Base-by-base conservation (phyloP, 2,329 filamentous ascomycete genomes). In the Mollisiaceae sp. region DNA sequence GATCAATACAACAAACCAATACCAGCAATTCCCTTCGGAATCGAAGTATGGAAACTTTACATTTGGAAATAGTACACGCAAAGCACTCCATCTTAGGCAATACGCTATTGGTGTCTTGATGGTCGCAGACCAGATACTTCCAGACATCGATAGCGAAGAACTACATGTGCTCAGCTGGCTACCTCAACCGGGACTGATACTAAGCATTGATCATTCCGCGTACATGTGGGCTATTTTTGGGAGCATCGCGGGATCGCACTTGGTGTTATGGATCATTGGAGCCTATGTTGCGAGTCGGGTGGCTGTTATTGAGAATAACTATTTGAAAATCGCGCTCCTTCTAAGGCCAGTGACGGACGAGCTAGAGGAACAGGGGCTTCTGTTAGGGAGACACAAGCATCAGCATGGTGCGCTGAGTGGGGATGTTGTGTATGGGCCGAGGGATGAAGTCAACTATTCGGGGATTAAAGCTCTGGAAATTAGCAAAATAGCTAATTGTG, bases 221-320 rank as follows among this genome's bases (percentile, higher is more conserved):
- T 58, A 58, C 20, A 58, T 58, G 55, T 58, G 55, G 55, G 55
- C 32, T 9, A 58, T 58, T 20, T 58, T 58, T 41, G 55, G 55
- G 11, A 39, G 55, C 3, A 58, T 58, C 4, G 55, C 55, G 4
- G 55, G 55, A 2, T 20, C 55, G 22, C 55, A 58, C 22, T 36
- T 58, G 35, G 12, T 58, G 2, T 18, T 58, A 3, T 58, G 36
- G 20, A 22, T 39, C 22, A 36, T 58, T 22, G 32, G 55, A 9
- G 14, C 39, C 6, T 39, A 39, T 8, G 8, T 58, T 9, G 55
- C 55, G 4, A 58, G 39, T 41, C n/a, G 32, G 18, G 55, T 58
- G 15, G 32, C 39, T 1, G 35, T 58, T 8, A 20, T 58, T 20
- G 55, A 58, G 20, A 39, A 58, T 39, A 39, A 22, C 39, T 36